Evolutionary conservation across 1,284 basidiomycete species (phyloP), one percentile per base, ranked within the genome.

Genomic region (Ceratobasidium theobromae): DNA sequence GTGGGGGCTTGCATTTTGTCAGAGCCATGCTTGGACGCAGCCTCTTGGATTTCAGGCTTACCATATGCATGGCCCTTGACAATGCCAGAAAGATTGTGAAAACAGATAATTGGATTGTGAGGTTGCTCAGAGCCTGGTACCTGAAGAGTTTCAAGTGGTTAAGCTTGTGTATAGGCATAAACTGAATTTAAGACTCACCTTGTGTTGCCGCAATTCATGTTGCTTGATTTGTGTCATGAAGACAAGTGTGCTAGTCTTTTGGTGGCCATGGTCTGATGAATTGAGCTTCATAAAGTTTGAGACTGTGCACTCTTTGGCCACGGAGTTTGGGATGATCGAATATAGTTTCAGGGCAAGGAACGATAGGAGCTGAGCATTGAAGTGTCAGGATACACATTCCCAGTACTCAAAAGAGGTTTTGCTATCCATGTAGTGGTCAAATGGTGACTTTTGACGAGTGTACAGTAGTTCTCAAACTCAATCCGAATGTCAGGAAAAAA

Each of bases 271-370:
- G 18, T 58, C 48, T 0, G 30, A 73, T 38, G 72, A 71, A 58
- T 78, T 77, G 28, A 76, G 68, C 73, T 76, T 76, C 1, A 75
- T 77, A 51, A 79, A 74, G 1, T 70, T 74, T 5, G 77, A 79
- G 18, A 71, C 73, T n/a, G 78, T 79, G 3, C 75, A 71, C 67
- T 79, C 76, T 54, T 79, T 76, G 5, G 75, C 70, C 77, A 79
- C 79, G 1, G 76, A 79, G 69, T 78, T 78, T 21, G 74, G 73
- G 3, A 74, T 70, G 14, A 76, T 69, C 6, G 74, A 74, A 66
- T 74, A 77, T 14, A 77, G 70, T 52, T 75, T 75, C 38, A 73
- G 66, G 1, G 72, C 74, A 32, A 78, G 72, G 46, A 72, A 57
- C 74, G 62, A n/a, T 3, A 69, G 38, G 0, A 69, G 28, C 9